These are phyloP conservation scores for Calocera viscosa DNA, from an alignment of 768 basidiomycete species.

Conservation along the genomic window DNA sequence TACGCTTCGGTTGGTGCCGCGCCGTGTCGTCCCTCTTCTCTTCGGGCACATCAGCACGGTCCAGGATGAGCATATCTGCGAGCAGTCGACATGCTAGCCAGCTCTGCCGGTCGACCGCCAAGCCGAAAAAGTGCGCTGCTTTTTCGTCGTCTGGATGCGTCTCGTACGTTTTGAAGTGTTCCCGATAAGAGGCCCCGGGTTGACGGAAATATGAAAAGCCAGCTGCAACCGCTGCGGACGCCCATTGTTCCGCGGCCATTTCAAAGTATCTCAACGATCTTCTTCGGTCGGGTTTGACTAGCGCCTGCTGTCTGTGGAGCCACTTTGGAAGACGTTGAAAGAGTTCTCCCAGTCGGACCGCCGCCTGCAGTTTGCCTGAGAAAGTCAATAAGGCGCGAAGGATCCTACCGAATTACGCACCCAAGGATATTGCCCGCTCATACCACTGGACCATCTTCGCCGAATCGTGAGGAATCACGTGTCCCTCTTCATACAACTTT, in stretches of 20 bases:
- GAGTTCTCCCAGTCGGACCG: not conserved
- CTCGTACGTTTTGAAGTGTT: not conserved
- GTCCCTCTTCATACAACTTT: not conserved
- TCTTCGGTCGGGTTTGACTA: not conserved
- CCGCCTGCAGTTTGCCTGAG: not conserved
- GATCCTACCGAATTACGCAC: not conserved
- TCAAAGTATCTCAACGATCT: not conserved
- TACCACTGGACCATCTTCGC: not conserved
- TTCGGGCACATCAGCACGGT: not conserved
- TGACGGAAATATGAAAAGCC: not conserved
- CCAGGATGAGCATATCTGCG: not conserved
- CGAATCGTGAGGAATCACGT: not conserved
- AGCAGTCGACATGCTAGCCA: not conserved
- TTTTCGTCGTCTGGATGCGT: not conserved
- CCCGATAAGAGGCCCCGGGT: not conserved
- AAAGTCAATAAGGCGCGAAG: not conserved
- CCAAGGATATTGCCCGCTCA: not conserved
- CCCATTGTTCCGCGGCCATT: not conserved
- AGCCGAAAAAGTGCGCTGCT: not conserved
- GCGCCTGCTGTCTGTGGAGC: not conserved
- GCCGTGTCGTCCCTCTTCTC: not conserved
- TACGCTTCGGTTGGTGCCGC: not conserved
- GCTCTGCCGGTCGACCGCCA: not conserved
- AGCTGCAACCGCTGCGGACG: not conserved
- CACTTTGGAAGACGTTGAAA: not conserved